Evolutionary conservation across 306 rosid genomes (phyloP).

Genomic region (Cucurbita pepo): DNA sequence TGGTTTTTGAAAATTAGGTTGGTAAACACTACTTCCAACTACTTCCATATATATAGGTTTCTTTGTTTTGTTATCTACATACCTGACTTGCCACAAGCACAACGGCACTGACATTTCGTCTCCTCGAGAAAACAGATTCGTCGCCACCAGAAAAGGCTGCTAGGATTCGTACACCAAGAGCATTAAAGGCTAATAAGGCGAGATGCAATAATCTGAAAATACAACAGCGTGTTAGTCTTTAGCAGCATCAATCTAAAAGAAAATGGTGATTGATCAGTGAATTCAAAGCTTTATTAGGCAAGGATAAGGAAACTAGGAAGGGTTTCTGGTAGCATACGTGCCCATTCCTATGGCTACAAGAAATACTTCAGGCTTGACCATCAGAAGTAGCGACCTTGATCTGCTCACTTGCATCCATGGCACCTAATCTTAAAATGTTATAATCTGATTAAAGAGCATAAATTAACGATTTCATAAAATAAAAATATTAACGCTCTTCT

Average conservation of each 20-base stretch:
- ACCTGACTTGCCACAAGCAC: conserved; percentile 82
- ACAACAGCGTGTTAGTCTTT: not conserved
- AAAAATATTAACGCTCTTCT: not conserved
- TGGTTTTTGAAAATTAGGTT: no score
- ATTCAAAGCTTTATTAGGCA: not conserved
- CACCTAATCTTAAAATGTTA: conserved; percentile 36
- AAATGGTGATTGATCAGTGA: not conserved
- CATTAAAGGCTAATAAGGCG: conserved; percentile 44
- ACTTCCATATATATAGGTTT: no score
- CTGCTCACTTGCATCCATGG: conserved; percentile 95
- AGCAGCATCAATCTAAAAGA: not conserved
- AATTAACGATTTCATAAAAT: not conserved
- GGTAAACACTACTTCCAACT: no score
- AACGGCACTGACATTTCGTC: conserved; percentile 53
- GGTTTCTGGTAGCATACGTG: conserved; percentile 30
- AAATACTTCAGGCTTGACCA: conserved; percentile 70
- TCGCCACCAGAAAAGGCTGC: conserved; percentile 47
- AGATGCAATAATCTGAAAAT: conserved; percentile 70
- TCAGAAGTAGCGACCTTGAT: conserved; percentile 62
- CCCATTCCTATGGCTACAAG: conserved; percentile 84
- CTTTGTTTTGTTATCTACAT: not conserved
- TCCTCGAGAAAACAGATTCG: conserved; percentile 39
- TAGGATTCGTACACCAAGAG: conserved; percentile 26
- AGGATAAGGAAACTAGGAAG: not conserved
- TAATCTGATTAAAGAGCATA: not conserved